These are phyloP conservation scores for Phlebopus sp. DNA, from an alignment of 1,284 basidiomycete genomes.

Conservation along the genomic window DNA sequence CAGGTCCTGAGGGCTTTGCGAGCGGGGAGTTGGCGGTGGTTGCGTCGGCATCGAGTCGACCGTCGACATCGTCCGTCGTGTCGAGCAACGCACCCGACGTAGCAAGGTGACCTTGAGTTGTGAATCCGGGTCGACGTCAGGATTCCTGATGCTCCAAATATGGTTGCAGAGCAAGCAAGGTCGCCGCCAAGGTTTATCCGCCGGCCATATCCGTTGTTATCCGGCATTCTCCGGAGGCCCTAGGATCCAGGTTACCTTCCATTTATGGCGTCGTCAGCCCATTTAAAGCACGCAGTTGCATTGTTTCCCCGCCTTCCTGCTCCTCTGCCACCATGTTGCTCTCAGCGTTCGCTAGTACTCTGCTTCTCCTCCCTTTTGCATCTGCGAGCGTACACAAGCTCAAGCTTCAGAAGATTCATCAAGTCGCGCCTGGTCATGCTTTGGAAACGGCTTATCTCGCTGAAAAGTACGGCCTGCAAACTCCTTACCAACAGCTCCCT, in stretches of 20 bases:
- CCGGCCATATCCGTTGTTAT: neutral
- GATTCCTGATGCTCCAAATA: too few species aligned
- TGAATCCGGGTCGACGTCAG: neutral
- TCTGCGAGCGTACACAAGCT: conserved; percentile 76
- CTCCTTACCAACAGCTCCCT: conserved; percentile 57
- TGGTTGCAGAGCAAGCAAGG: too few species aligned
- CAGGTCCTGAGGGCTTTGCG: conserved; percentile 34
- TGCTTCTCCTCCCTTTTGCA: conserved; percentile 69
- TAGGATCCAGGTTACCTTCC: conserved; percentile 12
- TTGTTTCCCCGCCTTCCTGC: conserved; percentile 17
- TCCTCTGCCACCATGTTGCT: conserved; percentile 61
- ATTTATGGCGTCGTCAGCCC: conserved; percentile 16
- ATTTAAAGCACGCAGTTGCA: conserved; percentile 11
- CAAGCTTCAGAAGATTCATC: conserved; percentile 81
- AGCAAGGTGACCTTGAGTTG: too few species aligned
- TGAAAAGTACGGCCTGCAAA: conserved; percentile 74
- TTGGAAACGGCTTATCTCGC: conserved; percentile 81
- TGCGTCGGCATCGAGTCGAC: neutral
- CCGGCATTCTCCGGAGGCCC: conserved; percentile 13
- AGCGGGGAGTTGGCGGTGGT: conserved; percentile 22
- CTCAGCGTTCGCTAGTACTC: conserved; percentile 48
- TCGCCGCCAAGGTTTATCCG: too few species aligned
- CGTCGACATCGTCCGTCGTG: neutral
- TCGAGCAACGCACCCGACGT: too few species aligned
- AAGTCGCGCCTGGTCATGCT: conserved; percentile 56